These are phyloP conservation scores for Kodamaea leandrae DNA, from an alignment of 805 yeast species.

Conservation along the genomic window DNA sequence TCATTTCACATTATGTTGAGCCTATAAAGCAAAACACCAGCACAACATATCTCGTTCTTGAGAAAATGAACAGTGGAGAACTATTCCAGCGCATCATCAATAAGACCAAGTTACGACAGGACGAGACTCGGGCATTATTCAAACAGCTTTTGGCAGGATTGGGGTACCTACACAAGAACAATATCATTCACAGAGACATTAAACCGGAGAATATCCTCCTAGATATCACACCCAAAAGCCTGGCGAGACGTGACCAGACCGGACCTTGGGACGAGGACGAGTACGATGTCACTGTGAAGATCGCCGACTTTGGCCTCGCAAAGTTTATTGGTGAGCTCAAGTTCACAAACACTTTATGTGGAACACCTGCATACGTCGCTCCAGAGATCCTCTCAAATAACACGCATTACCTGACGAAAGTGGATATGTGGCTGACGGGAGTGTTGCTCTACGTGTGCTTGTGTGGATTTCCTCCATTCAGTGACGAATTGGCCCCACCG, in stretches of 20 bases:
- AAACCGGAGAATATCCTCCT: constrained; percentile 45
- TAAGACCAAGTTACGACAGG: constrained; percentile 58
- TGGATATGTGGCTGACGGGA: constrained; percentile 82
- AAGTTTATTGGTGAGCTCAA: constrained; percentile 67
- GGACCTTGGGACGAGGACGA: constrained; percentile 65
- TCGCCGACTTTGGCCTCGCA: constrained; percentile 80
- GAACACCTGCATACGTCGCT: constrained; percentile 86
- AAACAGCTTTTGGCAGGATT: constrained; percentile 43
- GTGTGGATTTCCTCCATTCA: constrained; percentile 84
- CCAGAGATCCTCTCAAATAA: constrained; percentile 66
- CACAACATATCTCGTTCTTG: constrained; percentile 63
- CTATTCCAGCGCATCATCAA: constrained; percentile 67
- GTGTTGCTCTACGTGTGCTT: constrained; percentile 74
- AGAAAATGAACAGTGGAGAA: constrained; percentile 74
- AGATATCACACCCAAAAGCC: constrained; percentile 48
- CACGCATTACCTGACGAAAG: constrained; percentile 63
- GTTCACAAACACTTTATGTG: constrained; percentile 77
- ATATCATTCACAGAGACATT: constrained; percentile 45
- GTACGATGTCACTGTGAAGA: constrained; percentile 62
- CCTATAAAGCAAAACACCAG: constrained; percentile 49
- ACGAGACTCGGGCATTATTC: constrained; percentile 61
- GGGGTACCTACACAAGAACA: constrained; percentile 36
- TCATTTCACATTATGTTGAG: constrained; percentile 56
- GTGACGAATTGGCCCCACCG: constrained; percentile 80
- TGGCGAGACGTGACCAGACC: constrained; percentile 27